Percentiles rank a stretch among this genome's conserved stretches.
Evolutionary conservation across 805 yeast species (phyloP).

Genomic region (Candida sanyiensis): DNA sequence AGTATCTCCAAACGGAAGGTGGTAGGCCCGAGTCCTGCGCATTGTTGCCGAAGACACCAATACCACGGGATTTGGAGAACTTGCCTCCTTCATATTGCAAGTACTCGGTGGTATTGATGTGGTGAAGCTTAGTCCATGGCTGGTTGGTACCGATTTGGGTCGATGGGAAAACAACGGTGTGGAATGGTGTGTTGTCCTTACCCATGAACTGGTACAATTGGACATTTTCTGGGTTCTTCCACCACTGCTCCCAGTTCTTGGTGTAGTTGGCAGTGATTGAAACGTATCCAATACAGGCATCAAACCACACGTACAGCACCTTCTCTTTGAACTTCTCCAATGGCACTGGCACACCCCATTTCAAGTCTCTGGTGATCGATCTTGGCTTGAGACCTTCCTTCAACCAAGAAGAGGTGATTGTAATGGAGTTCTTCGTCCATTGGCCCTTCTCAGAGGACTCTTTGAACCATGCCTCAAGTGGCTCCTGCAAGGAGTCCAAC

Average conservation of each 20-base stretch:
- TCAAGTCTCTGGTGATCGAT: slow-evolving; percentile 93
- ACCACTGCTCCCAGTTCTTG: slow-evolving; percentile 79
- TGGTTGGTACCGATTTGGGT: slow-evolving; percentile 84
- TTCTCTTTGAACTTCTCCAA: slow-evolving; percentile 77
- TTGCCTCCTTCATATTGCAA: slow-evolving; percentile 97
- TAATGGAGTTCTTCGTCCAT: slow-evolving; percentile 90
- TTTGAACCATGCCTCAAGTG: slow-evolving; percentile 65
- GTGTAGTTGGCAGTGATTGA: slow-evolving; percentile 94
- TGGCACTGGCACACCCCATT: slow-evolving; percentile 99
- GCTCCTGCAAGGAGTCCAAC: slow-evolving; percentile 78
- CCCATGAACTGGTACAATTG: slow-evolving; percentile 97
- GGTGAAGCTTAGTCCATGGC: slow-evolving; percentile 86
- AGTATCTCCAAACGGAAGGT: slow-evolving; percentile 96
- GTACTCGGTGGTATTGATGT: slow-evolving; percentile 91
- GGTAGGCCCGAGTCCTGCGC: slow-evolving; percentile 90
- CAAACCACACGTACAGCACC: slow-evolving; percentile 98
- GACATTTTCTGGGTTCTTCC: slow-evolving; percentile 90
- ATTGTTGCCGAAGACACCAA: slow-evolving; percentile 97
- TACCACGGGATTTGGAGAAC: slow-evolving; percentile 94
- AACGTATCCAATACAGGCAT: slow-evolving; percentile 94
- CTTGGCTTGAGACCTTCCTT: slow-evolving; percentile 90
- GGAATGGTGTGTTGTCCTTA: slow-evolving; percentile 98
- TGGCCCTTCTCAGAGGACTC: slow-evolving; percentile 63
- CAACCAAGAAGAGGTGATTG: slow-evolving; percentile 90
- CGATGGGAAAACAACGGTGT: slow-evolving; percentile 96